phyloP scores from a whole-genome alignment of 345 rosid genomes.

The Sisymbrium altissimum region DNA sequence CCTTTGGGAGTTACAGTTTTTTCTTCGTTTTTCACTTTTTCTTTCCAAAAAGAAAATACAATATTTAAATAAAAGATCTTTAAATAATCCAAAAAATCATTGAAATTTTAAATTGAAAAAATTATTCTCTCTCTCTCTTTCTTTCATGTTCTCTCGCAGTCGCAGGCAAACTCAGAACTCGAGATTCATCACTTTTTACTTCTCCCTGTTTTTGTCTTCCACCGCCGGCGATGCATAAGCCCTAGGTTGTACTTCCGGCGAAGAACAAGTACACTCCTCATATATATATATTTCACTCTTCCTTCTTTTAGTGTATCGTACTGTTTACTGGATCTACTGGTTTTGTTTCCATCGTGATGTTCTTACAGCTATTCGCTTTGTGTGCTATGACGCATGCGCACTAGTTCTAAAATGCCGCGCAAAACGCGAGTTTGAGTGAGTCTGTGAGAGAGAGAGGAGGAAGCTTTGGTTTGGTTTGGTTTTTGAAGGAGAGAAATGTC shows the following conservation, averaged over 20 bases:
- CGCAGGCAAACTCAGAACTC: constrained; percentile 21
- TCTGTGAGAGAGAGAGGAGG: neutral
- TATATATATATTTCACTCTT: neutral
- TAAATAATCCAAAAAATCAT: neutral
- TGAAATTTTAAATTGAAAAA: neutral
- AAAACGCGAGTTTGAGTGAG: neutral
- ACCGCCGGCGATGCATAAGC: neutral
- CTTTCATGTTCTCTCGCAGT: neutral
- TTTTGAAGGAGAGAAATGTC: constrained; percentile 35
- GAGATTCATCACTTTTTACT: neutral
- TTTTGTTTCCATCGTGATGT: neutral
- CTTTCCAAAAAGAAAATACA: neutral
- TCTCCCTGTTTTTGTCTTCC: neutral
- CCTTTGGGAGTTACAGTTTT: neutral
- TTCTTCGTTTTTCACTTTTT: neutral
- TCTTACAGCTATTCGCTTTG: neutral
- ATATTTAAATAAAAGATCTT: neutral
- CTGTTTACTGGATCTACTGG: constrained; percentile 22
- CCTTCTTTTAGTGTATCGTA: neutral
- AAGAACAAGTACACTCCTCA: neutral
- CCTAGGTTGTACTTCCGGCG: neutral
- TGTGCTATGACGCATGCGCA: neutral
- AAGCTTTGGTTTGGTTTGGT: too few species aligned
- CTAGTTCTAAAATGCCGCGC: constrained; percentile 9
- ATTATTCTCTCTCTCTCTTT: neutral